Conservation (phyloP, 306 rosid genomes). For the Cucumis cinereus region DNA sequence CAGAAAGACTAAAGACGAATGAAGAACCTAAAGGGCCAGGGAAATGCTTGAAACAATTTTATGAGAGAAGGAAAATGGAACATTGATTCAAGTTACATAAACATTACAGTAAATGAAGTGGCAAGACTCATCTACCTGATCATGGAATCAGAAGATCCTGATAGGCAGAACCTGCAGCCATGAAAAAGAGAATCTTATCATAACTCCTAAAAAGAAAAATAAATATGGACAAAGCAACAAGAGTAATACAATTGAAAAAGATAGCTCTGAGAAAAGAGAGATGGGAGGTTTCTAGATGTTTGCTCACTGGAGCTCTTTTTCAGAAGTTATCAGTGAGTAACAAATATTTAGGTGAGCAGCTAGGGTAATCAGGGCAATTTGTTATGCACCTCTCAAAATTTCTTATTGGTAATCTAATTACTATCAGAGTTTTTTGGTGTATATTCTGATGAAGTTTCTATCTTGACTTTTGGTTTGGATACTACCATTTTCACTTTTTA, state of each 20-base stretch:
- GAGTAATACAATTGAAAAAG: neutral
- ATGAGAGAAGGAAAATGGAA: neutral
- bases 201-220: neutral
- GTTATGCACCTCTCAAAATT: no score
- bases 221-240: neutral
- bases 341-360: no score
- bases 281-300: neutral
- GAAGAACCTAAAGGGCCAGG: no score
- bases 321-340: neutral
- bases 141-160: slow-evolving; percentile 99
- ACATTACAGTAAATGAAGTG: neutral
- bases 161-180: slow-evolving; percentile 72
- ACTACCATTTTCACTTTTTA: no score
- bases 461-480: no score
- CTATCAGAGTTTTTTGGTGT: no score
- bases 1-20: no score
- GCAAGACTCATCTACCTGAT: slow-evolving; percentile 50
- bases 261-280: neutral
- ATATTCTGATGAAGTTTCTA: no score
- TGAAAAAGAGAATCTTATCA: slow-evolving; percentile 11
- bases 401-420: no score
- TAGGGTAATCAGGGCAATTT: no score
- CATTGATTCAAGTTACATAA: neutral
- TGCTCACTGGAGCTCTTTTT: neutral
- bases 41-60: neutral